Evolutionary conservation across 441 rosid genomes (phyloP), one percentile per base, ranked within the genome.

Genomic region (Euphorbia schlechtendalii): DNA sequence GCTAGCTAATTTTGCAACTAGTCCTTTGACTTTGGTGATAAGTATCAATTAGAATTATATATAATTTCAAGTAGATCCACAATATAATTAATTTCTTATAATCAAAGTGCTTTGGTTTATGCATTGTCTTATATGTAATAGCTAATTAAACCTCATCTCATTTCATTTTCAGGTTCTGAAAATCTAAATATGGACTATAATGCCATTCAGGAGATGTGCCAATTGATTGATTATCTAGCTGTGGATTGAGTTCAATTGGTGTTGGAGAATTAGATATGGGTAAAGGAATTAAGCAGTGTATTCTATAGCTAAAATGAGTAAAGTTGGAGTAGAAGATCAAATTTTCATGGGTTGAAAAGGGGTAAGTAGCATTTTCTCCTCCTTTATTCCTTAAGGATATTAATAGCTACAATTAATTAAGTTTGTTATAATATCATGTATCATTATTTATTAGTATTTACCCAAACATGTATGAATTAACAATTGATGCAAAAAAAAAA

Each of bases 281-380:
- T 72, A 74, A 79, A 45, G 40, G 30, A 27, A 27, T 27, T 27
- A 27, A 27, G 30, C 30, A 9, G 24, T 61, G 25, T 71, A 58
- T 21, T 63, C 67, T 65, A 34, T 56, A 59, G 56, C 67, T 54
- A 48, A 62, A 68, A 55, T 45, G 73, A 40, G 69, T 58, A 71
- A 76, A 66, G 67, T 69, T 66, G 69, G 40, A 59, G 51, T 2
- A 34, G 40, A 59, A 54, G 73, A 56, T 22, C 58, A 59, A 57
- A 25, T 24, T 11, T 24, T 15, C 62, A 51, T 36, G 56, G 55
- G 56, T 59, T 59, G 56, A 67, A 66, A 56, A 46, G 21, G 53
- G 71, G 81, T 80, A 76, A 76, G 80, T 77, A 59, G 12, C 57
- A 27, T 54, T 49, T 25, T 58, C 52, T 54, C n/a, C 22, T 32